Percentiles rank a stretch among this genome's conserved stretches.
Conservation (phyloP, 2,329 filamentous ascomycete genomes). For the Emmonsia crescens region DNA sequence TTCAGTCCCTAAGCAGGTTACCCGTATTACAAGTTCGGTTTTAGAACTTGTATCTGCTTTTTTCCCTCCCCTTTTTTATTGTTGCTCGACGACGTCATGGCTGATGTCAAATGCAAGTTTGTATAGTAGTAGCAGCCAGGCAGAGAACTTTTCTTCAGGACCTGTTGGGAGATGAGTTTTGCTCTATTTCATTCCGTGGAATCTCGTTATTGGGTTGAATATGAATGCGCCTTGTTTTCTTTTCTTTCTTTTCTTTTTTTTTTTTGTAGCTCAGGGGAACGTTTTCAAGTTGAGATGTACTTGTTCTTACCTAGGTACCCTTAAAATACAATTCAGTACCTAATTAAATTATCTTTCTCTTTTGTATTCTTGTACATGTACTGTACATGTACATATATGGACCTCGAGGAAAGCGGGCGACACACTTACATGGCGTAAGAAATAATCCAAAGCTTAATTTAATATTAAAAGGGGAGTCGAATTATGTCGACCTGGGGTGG, state of each 20-base stretch:
- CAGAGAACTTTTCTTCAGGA: neutral
- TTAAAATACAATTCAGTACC: neutral
- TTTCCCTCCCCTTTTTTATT: neutral
- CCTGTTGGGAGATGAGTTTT: neutral
- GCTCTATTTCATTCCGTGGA: neutral
- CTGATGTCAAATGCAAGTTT: neutral
- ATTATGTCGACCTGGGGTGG: neutral
- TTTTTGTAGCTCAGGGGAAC: neutral
- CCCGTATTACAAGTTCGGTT: neutral
- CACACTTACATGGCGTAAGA: neutral
- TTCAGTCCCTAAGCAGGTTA: neutral
- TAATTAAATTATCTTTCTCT: too few relatives aligned
- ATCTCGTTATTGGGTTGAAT: neutral
- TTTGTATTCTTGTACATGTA: neutral
- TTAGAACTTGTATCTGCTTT: neutral
- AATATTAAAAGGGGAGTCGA: neutral
- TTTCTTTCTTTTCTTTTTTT: too few relatives aligned
- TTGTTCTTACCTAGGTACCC: neutral
- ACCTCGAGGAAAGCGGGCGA: neutral
- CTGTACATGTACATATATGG: neutral
- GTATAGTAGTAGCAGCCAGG: neutral
- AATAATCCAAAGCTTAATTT: neutral
- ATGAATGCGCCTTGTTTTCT: neutral
- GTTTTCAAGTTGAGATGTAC: neutral
- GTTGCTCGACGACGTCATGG: neutral